Evolutionary conservation across 2,329 filamentous ascomycete genomes (phyloP), one percentile per base, ranked within the genome.

Genomic region (Colletotrichum sp.): DNA sequence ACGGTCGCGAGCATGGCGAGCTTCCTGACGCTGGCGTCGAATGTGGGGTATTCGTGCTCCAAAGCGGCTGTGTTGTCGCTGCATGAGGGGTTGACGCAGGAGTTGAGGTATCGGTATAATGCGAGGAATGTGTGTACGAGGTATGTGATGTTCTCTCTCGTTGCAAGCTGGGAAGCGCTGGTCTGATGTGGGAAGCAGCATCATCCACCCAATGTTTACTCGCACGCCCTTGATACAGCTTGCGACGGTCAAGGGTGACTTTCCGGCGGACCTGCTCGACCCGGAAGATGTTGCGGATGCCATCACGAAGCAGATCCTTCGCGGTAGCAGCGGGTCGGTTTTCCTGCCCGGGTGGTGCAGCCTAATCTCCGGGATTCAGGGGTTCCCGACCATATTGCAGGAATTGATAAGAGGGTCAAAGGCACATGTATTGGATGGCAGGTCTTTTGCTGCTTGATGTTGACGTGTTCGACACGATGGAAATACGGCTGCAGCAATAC

Each of bases 51-150:
- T 15, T 24, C 34, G 34, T 71, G 57, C 57, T 49, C 68, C 55
- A 71, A 71, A 9, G 59, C 68, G 36, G 68, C 68, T 18, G 44
- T 39, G 18, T 8, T 71, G 36, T 63, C 68, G 16, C 34, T 71
- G 13, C 68, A 71, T 5, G 68, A 71, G 59, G 68, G 68, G 7
- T 13, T 64, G 59, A 28, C 34, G 36, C 68, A 71, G 59, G 68
- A 71, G 36, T 16, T 71, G 57, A 21, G 26, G 36, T 32, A 64
- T 12, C n/a, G 34, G 34, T 71, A 71, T 16, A 28, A 63, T 15
- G 68, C 59, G 68, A 26, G 34, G n/a, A 62, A 64, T 55, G 68
- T 64, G 15, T 63, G 68, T 18, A 71, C 68, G 3, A 86, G 68
- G 68, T 71, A 52, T 16, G 68, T 55, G 62, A 21, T 9, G 2